Evolutionary conservation across 768 basidiomycete species (phyloP), one percentile per base, ranked within the genome.

Genomic region (Lactifluus volemus): DNA sequence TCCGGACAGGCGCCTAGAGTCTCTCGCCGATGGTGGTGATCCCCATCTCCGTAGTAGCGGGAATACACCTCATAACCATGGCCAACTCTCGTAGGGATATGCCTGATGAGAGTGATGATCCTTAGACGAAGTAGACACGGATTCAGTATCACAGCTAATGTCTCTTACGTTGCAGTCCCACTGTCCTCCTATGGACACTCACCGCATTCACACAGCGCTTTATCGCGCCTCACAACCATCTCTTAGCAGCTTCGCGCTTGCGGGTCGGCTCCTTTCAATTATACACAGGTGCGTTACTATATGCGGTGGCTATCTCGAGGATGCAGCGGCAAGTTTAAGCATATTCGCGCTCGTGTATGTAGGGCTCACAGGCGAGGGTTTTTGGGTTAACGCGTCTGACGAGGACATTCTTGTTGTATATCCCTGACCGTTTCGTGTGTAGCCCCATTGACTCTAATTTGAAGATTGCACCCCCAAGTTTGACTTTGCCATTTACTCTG

Each of bases 401-500:
- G 65, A 77, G 77, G 73, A 81, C 78, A 5, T 19, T 8, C 11
- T 17, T 15, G 0, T 41, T 10, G 5, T n/a, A 48, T 29, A 34
- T 44, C 42, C 17, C 60, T 25, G 52, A 68, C 15, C 53, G 2
- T 50, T n/a, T n/a, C 42, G 2, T 59, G 17, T 47, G 7, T 7
- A 86, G 81, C 82, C 29, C 80, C 84, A 69, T 78, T 92, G 65
- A 81, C 87, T 0, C 74, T 94, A 64, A 78, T n/a, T n/a, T 95
- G 64, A 88, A 85, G 15, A 80, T 88, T 32, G 82, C 89, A 12
- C 88, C 92, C 17, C 75, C 90, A 53, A 88, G 86, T 0, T 75
- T 93, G 61, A 89, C 89, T 0, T 80, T 94, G 64, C 88, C 92
- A 6, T 89, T 91, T 64, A 85, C 91, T 14, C 75, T 95, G 32